Conservation (phyloP, 108 stramenopile genomes). For the Cylindrotheca fusiformis region DNA sequence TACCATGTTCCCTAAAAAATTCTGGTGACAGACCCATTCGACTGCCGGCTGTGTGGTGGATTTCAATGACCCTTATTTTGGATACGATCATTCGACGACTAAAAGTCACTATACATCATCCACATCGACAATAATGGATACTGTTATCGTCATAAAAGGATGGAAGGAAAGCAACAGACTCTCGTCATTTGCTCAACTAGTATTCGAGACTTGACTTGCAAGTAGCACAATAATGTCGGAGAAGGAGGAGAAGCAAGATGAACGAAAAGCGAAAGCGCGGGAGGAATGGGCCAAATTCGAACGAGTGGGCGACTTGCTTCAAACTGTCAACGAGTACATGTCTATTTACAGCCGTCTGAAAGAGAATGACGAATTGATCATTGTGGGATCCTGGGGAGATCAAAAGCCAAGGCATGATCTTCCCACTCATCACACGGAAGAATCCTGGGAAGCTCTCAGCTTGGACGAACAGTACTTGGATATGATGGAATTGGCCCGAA, state of each 20-base stretch:
- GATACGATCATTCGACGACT: too few relatives aligned
- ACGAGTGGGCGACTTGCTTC: neutral
- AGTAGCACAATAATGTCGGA: constrained; percentile 2
- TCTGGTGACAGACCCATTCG: too few relatives aligned
- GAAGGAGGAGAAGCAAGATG: neutral
- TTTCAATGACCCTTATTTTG: too few relatives aligned
- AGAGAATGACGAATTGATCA: neutral
- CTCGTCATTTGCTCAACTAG: too few relatives aligned
- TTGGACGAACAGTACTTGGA: neutral
- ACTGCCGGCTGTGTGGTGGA: too few relatives aligned
- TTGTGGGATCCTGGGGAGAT: neutral
- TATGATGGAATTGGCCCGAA: neutral
- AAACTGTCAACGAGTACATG: constrained; percentile 6
- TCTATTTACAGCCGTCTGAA: neutral
- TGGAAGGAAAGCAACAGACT: too few relatives aligned
- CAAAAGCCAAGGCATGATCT: neutral
- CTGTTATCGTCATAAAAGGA: too few relatives aligned
- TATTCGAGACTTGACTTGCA: too few relatives aligned
- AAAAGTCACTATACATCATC: too few relatives aligned
- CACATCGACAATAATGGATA: too few relatives aligned
- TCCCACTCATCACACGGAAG: neutral
- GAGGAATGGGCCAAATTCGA: neutral
- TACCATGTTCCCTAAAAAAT: too few relatives aligned
- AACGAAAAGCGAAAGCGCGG: neutral
- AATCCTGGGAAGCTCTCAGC: neutral